Percentiles rank a stretch among this genome's conserved stretches.
phyloP scores from a whole-genome alignment of 495 filamentous ascomycete genomes.

The Hapsidospora chrysogenum region DNA sequence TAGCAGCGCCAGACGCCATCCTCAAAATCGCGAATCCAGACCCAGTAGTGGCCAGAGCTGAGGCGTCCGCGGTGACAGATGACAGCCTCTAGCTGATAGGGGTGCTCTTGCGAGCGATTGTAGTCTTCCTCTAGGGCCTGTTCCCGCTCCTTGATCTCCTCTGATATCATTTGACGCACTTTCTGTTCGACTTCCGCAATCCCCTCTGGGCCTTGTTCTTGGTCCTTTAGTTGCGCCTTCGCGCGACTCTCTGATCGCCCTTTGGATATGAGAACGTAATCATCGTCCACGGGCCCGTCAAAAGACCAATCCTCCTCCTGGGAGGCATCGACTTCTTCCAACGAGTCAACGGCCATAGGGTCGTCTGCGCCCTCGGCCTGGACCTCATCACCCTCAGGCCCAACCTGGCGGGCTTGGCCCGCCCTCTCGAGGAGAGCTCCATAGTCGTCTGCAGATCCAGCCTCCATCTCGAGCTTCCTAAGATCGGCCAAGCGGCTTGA shows the following conservation, averaged over 20 bases:
- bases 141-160: background rate
- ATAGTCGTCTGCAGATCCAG: background rate
- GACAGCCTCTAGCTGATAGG: constrained; percentile 79
- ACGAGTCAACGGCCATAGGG: no score
- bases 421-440: no score
- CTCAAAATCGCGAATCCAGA: constrained; percentile 85
- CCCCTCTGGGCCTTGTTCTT: no score
- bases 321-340: constrained; percentile 4
- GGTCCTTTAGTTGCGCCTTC: background rate
- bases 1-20: constrained; percentile 77
- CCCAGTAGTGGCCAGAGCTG: constrained; percentile 81
- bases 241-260: background rate
- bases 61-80: constrained; percentile 67
- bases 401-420: background rate
- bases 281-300: constrained; percentile 8
- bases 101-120: constrained; percentile 22
- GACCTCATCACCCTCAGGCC: background rate
- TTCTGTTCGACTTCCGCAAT: background rate
- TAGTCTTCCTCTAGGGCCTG: background rate
- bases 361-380: background rate
- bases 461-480: constrained; percentile 9
- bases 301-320: constrained; percentile 19
- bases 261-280: background rate
- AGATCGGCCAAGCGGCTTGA: constrained; percentile 44
- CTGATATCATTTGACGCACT: constrained; percentile 1